Evolutionary conservation across 139 green algal species (phyloP).

Genomic region (Deuterostichococcus epilithicus): DNA sequence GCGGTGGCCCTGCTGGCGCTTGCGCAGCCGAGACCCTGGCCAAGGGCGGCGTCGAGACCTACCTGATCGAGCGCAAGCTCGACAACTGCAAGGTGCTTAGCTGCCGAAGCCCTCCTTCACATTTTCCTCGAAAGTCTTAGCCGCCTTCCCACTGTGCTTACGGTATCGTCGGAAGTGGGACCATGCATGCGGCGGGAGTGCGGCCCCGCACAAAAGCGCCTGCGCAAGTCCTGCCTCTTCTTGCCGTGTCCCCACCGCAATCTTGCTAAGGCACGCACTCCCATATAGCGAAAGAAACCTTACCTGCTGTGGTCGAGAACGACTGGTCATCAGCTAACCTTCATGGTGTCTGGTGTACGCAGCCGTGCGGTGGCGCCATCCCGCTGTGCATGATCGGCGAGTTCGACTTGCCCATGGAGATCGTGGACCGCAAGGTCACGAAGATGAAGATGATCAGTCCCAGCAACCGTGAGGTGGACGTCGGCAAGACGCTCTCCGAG

Average conservation of each 20-base stretch:
- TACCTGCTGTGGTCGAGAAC: no score
- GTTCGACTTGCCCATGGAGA: constrained; percentile 93
- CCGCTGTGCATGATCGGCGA: constrained; percentile 99
- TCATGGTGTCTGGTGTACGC: constrained; percentile 17
- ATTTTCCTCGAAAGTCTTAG: no score
- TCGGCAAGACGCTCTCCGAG: constrained; percentile 95
- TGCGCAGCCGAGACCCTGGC: constrained; percentile 95
- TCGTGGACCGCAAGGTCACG: constrained; percentile 94
- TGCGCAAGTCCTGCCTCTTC: no score
- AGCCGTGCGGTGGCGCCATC: constrained; percentile 94
- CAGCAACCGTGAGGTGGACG: constrained; percentile 97
- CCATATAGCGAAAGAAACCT: no score
- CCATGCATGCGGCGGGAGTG: no score
- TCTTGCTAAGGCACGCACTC: no score
- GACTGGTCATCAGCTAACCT: no score
- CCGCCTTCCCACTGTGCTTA: no score
- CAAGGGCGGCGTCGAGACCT: constrained; percentile 89
- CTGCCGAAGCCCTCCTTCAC: no score
- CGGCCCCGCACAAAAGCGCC: no score
- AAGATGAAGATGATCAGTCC: constrained; percentile 99
- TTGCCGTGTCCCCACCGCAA: no score
- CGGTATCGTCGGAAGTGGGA: no score
- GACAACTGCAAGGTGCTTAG: constrained; percentile 96
- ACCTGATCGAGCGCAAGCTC: constrained; percentile 96
- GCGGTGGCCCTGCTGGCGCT: constrained; percentile 89